Evolutionary conservation across 140 eudicot species (phyloP), one percentile per base, ranked within the genome.

Genomic region (Senecio squalidus): DNA sequence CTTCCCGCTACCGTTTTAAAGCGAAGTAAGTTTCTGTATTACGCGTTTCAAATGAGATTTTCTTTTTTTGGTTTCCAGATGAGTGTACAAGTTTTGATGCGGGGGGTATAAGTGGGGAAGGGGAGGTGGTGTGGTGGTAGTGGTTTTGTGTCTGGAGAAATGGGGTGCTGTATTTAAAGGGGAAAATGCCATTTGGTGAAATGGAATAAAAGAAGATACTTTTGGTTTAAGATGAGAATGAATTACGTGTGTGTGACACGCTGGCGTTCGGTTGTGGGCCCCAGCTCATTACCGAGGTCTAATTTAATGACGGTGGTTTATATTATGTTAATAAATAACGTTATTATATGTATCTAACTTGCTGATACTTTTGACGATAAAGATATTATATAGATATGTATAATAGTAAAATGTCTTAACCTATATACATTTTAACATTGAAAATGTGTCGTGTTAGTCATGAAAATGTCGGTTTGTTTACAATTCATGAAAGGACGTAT

Each of bases 221-320:
- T 33, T 20, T 21, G 22, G 59, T 26, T 22, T 70, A 20, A n/a
- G 56, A 53, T 60, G 66, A 44, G 72, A 34, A 46, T 63, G 77
- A 16, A 47, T 30, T 71, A 53, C 70, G 76, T 62, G 75, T 53
- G 48, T 7, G 53, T 71, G 76, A 71, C 66, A 71, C 65, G 70
- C 14, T 71, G 76, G 70, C 38, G 7, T 34, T 62, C 59, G 71
- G 76, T 71, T 70, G 33, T 62, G 70, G 69, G 57, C 17, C 56
- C 44, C n/a, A 4, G 5, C 4, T 30, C 47, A 31, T 1, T 31
- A 31, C 9, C 9, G 31, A 46, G 58, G 59, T 36, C 26, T 40
- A 15, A 40, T 39, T 16, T 8, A 1, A 4, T 31, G 9, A 31
- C 5, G 38, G 9, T 10, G 38, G 38, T 10, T 10, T 31, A 1